Percentiles rank a stretch among this genome's conserved stretches.
phyloP scores from a whole-genome alignment of 768 basidiomycete species.

The Tricholoma sp. region DNA sequence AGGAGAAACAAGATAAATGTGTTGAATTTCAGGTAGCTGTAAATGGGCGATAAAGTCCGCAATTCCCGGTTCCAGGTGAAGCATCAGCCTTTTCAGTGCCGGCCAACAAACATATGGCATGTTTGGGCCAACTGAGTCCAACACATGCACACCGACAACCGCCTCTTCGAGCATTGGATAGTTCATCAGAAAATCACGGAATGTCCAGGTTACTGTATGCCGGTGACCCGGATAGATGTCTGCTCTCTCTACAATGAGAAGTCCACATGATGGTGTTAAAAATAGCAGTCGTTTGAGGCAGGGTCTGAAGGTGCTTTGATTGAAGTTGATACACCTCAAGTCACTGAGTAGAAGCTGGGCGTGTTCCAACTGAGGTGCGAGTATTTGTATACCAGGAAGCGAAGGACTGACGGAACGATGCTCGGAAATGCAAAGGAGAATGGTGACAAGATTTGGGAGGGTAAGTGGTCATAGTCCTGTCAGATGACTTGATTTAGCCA shows the following conservation, averaged over 20 bases:
- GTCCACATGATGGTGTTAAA: not conserved
- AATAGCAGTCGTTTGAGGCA: not conserved
- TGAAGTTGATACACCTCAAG: not conserved
- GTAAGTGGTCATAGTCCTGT: no score
- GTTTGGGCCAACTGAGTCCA: not conserved
- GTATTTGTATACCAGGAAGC: no score
- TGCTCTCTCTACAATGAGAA: not conserved
- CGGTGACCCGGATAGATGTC: not conserved
- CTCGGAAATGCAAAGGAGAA: no score
- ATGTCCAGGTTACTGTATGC: not conserved
- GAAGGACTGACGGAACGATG: no score
- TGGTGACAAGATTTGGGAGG: no score
- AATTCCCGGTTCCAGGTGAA: not conserved
- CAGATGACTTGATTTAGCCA: no score
- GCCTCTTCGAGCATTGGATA: not conserved
- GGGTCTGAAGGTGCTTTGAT: not conserved
- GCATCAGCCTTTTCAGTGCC: not conserved
- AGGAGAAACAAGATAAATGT: not conserved
- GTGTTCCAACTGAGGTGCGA: not conserved
- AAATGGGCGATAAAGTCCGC: not conserved
- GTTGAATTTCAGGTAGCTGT: not conserved
- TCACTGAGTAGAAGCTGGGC: not conserved
- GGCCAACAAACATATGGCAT: not conserved
- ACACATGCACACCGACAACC: not conserved
- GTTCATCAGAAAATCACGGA: not conserved